These are phyloP conservation scores for Cenchrus purpureus DNA, from an alignment of 176 grass and related monocot species.

Conservation along the genomic window DNA sequence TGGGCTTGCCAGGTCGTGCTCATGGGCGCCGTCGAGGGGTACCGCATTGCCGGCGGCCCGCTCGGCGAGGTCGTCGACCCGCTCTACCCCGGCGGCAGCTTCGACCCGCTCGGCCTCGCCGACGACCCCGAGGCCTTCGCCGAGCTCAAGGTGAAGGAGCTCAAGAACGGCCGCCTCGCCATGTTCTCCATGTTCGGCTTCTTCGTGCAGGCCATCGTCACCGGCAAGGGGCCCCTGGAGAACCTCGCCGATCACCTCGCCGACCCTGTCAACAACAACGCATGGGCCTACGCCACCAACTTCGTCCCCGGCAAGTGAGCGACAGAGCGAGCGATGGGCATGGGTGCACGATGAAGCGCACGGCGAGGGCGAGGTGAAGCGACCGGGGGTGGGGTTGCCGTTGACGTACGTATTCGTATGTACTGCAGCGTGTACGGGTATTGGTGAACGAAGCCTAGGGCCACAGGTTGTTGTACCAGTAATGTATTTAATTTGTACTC, in stretches of 20 bases:
- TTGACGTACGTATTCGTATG: too few species aligned
- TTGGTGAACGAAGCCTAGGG: too few species aligned
- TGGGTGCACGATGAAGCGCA: too few species aligned
- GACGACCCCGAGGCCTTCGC: constrained; percentile 74
- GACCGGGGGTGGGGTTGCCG: too few species aligned
- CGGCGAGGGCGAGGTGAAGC: too few species aligned
- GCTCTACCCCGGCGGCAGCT: constrained; percentile 65
- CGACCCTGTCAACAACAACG: constrained; percentile 97
- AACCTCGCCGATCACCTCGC: constrained; percentile 96
- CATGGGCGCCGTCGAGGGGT: constrained; percentile 81
- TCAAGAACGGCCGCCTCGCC: constrained; percentile 76
- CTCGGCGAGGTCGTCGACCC: constrained; percentile 69
- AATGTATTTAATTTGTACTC: too few species aligned
- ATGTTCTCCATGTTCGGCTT: constrained; percentile 91
- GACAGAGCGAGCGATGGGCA: too few species aligned
- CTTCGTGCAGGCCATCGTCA: constrained; percentile 87
- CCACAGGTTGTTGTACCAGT: too few species aligned
- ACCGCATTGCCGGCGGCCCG: constrained; percentile 69
- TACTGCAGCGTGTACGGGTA: too few species aligned
- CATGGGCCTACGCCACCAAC: constrained; percentile 95
- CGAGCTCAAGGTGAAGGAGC: constrained; percentile 79
- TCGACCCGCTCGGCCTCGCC: constrained; percentile 64
- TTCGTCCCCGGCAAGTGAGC: constrained; percentile 82
- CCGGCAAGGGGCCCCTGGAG: constrained; percentile 86
- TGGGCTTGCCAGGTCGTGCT: constrained; percentile 67